Base-by-base conservation (phyloP, 2,329 filamentous ascomycete species). In the Ophiostoma montium region DNA sequence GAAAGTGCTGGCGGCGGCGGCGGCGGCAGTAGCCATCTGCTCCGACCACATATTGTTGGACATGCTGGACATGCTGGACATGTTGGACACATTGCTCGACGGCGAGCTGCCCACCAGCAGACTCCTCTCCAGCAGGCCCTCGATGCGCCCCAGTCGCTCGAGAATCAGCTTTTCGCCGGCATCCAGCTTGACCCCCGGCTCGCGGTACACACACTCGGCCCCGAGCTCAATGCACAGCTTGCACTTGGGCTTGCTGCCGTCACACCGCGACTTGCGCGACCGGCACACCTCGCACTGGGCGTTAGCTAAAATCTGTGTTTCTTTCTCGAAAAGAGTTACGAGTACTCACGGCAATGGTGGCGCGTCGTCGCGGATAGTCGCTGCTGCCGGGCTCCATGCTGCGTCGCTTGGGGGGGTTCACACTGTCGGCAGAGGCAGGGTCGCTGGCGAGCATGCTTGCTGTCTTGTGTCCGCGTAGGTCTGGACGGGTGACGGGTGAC, bases 121-220 rank as follows among this genome's bases (percentile, higher is more conserved):
- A 55, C 70, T 83, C 54, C 81, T 79, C 61, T 89, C 83, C n/a
- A 92, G 70, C 41, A 92, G 68, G 46, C 73, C 82, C 63, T 92
- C 86, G 58, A 92, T 89, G 48, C 83, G 79, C 57, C 75, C 78
- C 33, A 92, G 70, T 50, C 83, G 81, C 61, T 90, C 86, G 35
- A 92, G 68, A 53, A 92, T 92, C 50, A 92, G 70, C 66, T 89
- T 90, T 68, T 90, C 86, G 55, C 86, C 86, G 33, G 85, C 84
- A 62, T 92, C 86, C 10, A 92, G 75, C 66, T 92, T 92, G 69
- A 90, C 86, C 3, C 85, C 85, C 7, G 86, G 86, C 62, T 92
- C 86, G 54, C 86, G 77, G 63, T 92, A 92, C 55, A 89, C 75
- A 63, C 86, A 92, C 54, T 90, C 84, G 41, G 84, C 86, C 49